A percentile compares a stretch with the other conserved stretches of the same genome.
Evolutionary conservation across 257 asterid genomes (phyloP).

Genomic region (Coffea canephora): DNA sequence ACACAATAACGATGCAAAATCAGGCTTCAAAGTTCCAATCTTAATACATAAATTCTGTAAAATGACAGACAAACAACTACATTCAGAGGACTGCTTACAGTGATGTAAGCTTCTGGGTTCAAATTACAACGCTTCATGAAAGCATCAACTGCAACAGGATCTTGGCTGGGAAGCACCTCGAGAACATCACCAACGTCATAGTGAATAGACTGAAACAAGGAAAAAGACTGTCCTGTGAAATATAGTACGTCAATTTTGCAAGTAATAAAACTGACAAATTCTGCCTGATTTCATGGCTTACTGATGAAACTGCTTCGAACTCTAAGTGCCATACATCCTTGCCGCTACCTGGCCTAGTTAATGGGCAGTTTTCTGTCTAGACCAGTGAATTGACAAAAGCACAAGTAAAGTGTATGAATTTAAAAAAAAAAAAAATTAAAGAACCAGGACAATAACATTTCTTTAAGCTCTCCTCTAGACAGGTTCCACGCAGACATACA

Average conservation of each 20-base stretch:
- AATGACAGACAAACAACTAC: neutral
- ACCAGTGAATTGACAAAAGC: constrained; percentile 3
- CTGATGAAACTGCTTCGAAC: constrained; percentile 89
- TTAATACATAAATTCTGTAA: neutral
- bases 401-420: no score
- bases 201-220: constrained; percentile 49
- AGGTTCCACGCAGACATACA: no score
- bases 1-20: neutral
- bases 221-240: neutral
- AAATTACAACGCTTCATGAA: constrained; percentile 74
- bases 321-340: constrained; percentile 91
- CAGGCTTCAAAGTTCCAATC: neutral
- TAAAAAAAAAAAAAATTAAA: no score
- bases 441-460: no score
- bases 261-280: constrained; percentile 10
- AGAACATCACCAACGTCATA: constrained; percentile 93
- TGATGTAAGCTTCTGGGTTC: constrained; percentile 76
- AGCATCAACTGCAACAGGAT: constrained; percentile 70
- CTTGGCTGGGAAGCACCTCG: constrained; percentile 89
- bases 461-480: no score
- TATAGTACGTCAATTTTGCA: neutral
- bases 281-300: constrained; percentile 38
- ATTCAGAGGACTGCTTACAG: constrained; percentile 52
- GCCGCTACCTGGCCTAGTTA: constrained; percentile 53
- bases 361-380: constrained; percentile 52